Percentiles rank a stretch among this genome's conserved stretches.
Conservation (phyloP, 345 rosid genomes). For the Arabis hirsuta region DNA sequence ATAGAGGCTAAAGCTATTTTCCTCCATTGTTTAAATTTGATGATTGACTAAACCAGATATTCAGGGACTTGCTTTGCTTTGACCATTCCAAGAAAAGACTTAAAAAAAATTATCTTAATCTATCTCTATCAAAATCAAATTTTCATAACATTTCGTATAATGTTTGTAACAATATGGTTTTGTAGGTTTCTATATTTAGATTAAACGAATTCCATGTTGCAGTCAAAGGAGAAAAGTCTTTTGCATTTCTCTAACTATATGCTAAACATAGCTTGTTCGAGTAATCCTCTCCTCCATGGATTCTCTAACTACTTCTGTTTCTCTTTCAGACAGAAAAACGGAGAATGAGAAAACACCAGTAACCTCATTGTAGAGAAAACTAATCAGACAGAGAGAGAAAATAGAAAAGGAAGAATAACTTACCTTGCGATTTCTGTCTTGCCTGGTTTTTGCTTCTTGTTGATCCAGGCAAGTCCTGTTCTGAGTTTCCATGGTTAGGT, state of each 20-base stretch:
- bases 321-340: constrained; percentile 19
- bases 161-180: constrained; percentile 12
- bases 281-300: constrained; percentile 33
- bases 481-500: constrained; percentile 27
- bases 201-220: constrained; percentile 13
- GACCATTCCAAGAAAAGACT: constrained; percentile 28
- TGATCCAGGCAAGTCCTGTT: constrained; percentile 28
- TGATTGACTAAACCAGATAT: constrained; percentile 35
- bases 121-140: neutral
- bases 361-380: constrained; percentile 12
- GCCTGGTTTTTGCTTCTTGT: constrained; percentile 17
- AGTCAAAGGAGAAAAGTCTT: neutral
- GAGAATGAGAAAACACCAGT: constrained; percentile 4
- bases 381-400: constrained; percentile 14
- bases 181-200: constrained; percentile 30
- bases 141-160: neutral
- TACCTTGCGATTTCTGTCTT: neutral
- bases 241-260: constrained; percentile 1
- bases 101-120: neutral
- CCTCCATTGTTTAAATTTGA: constrained; percentile 30
- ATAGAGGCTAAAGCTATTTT: constrained; percentile 35
- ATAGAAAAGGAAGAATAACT: constrained; percentile 1
- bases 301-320: constrained; percentile 30
- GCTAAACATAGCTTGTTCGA: constrained; percentile 38
- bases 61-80: constrained; percentile 38